phyloP scores from a whole-genome alignment of 2,329 filamentous ascomycete species.

The Alternaria incomplexa region DNA sequence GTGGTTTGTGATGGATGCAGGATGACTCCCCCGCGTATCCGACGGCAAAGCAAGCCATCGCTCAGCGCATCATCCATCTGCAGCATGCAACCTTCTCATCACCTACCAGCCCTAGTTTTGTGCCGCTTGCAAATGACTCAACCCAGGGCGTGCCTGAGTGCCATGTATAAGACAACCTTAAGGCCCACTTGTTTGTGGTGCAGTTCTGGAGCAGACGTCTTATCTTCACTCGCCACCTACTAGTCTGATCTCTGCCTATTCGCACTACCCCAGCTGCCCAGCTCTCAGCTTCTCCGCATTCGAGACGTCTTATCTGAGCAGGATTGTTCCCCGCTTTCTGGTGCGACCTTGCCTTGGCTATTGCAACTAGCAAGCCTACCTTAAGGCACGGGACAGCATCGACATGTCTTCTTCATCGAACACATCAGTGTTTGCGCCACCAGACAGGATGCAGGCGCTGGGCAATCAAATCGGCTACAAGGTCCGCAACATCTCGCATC shows the following conservation, averaged over 20 bases:
- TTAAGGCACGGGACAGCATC: slow-evolving; percentile 12
- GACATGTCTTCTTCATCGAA: slow-evolving; percentile 29
- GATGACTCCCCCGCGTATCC: slow-evolving; percentile 11
- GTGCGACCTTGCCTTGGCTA: slow-evolving; percentile 11
- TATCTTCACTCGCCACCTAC: slow-evolving; percentile 11
- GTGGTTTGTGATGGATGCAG: slow-evolving; percentile 12
- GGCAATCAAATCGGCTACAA: slow-evolving; percentile 43
- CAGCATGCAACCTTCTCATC: slow-evolving; percentile 19
- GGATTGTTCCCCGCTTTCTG: slow-evolving; percentile 6
- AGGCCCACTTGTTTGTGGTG: slow-evolving; percentile 2
- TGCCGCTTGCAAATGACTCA: slow-evolving; percentile 29
- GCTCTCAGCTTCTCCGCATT: slow-evolving; percentile 29
- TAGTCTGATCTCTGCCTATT: neutral
- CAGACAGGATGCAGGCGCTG: slow-evolving; percentile 38
- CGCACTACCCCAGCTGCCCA: slow-evolving; percentile 9
- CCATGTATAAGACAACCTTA: slow-evolving; percentile 26
- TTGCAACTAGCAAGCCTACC: slow-evolving; percentile 12
- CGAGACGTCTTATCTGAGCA: slow-evolving; percentile 16
- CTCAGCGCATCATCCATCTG: slow-evolving; percentile 20
- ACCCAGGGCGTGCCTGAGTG: slow-evolving; percentile 5
- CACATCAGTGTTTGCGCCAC: slow-evolving; percentile 26
- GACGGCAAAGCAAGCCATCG: slow-evolving; percentile 21
- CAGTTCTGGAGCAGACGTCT: neutral
- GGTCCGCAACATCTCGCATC: slow-evolving; percentile 40
- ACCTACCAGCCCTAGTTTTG: neutral